Conservation (phyloP, 2,329 filamentous ascomycete species). For the Phoma herbarum region DNA sequence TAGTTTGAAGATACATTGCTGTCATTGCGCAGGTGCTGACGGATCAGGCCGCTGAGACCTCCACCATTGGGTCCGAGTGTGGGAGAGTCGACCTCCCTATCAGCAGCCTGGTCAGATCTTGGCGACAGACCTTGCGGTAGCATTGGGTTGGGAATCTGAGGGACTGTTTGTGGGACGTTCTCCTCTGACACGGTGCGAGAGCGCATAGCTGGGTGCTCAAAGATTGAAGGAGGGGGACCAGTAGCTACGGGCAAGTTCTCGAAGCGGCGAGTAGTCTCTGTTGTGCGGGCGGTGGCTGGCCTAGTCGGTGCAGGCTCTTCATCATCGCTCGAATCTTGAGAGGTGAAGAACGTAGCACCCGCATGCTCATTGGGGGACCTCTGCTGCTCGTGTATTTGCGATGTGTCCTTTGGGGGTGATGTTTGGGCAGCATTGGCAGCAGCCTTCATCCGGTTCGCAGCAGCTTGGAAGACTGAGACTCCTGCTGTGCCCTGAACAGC, state of each 20-base stretch:
- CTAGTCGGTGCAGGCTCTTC: conserved; percentile 36
- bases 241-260: conserved; percentile 47
- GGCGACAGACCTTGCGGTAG: conserved; percentile 13
- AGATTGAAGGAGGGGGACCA: conserved; percentile 45
- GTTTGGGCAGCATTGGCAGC: conserved; percentile 29
- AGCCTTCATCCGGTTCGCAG: conserved; percentile 55
- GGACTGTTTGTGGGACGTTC: conserved; percentile 21
- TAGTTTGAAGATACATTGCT: conserved; percentile 86
- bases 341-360: conserved; percentile 43
- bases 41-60: conserved; percentile 79
- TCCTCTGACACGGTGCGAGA: conserved; percentile 42
- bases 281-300: conserved; percentile 20
- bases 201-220: conserved; percentile 50
- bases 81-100: conserved; percentile 72
- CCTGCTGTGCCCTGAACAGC: conserved; percentile 45
- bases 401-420: conserved; percentile 19
- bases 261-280: conserved; percentile 40
- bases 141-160: conserved; percentile 11
- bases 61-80: conserved; percentile 74
- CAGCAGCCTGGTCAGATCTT: conserved; percentile 29
- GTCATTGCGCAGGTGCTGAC: conserved; percentile 81
- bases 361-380: conserved; percentile 29
- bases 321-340: conserved; percentile 44
- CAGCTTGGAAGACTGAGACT: conserved; percentile 58
- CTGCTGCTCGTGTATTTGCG: conserved; percentile 12